Evolutionary conservation across 2,329 filamentous ascomycete genomes (phyloP).

Genomic region (Capronia coronata): DNA sequence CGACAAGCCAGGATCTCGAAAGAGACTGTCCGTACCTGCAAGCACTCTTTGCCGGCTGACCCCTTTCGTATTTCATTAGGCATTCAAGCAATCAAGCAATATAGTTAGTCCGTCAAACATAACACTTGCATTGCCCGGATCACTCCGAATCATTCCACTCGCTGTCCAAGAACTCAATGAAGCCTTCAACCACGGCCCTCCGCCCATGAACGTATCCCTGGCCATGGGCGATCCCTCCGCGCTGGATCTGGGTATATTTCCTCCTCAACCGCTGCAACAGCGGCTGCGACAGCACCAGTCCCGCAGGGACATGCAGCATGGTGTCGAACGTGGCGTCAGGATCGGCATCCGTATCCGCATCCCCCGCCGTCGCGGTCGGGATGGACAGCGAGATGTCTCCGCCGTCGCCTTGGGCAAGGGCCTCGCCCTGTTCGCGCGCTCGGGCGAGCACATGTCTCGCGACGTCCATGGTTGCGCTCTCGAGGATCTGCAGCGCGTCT

Average conservation of each 20-base stretch:
- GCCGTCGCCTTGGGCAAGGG: no score
- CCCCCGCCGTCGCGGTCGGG: slow-evolving; percentile 4
- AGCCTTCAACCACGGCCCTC: slow-evolving; percentile 38
- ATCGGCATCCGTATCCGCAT: no score
- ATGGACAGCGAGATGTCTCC: slow-evolving; percentile 18
- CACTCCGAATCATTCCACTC: slow-evolving; percentile 32
- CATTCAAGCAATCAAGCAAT: no score
- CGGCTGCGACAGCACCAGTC: slow-evolving; percentile 35
- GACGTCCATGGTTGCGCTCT: slow-evolving; percentile 29
- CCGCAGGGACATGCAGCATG: slow-evolving; percentile 20
- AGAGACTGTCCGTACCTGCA: no score
- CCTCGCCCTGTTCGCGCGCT: slow-evolving; percentile 7
- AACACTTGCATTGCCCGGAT: no score
- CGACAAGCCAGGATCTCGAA: no score
- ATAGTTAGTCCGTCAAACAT: no score
- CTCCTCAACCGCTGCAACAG: slow-evolving; percentile 40
- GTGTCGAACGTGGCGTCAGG: not conserved
- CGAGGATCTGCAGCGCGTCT: slow-evolving; percentile 39
- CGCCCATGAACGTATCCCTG: slow-evolving; percentile 32
- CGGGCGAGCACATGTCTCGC: slow-evolving; percentile 21
- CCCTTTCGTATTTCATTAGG: no score
- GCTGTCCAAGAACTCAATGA: slow-evolving; percentile 43
- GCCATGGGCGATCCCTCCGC: slow-evolving; percentile 33
- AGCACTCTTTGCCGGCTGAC: no score
- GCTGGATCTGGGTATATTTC: slow-evolving; percentile 44